A percentile compares a stretch with the other conserved stretches of the same genome.
Evolutionary conservation across 768 basidiomycete species (phyloP).

Genomic region (Auricularia auricula-judae): DNA sequence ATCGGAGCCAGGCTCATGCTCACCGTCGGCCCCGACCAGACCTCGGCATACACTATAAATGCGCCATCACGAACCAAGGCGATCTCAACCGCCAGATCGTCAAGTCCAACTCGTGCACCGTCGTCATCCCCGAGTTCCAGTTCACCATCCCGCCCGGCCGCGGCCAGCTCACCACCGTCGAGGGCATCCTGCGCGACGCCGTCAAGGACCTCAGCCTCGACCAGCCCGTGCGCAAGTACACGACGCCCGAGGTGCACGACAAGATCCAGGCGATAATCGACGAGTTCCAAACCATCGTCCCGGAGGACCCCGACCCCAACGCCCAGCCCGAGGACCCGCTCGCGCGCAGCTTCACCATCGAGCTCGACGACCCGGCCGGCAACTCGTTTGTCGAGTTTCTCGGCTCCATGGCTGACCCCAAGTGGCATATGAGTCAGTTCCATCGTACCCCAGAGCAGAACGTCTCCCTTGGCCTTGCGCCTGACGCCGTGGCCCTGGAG

Average conservation of each 20-base stretch:
- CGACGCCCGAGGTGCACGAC: conserved; percentile 57
- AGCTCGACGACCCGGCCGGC: conserved; percentile 86
- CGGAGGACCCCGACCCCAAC: conserved; percentile 39
- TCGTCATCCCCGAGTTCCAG: conserved; percentile 78
- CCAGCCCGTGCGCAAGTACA: conserved; percentile 73
- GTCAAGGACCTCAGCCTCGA: conserved; percentile 67
- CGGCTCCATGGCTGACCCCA: conserved; percentile 79
- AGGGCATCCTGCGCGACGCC: conserved; percentile 81
- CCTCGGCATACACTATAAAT: conserved; percentile 75
- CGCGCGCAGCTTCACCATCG: conserved; percentile 59
- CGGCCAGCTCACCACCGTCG: conserved; percentile 93
- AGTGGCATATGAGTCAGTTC: conserved; percentile 85
- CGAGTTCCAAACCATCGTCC: conserved; percentile 49
- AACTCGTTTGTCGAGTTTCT: conserved; percentile 94
- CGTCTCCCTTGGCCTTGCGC: conserved; percentile 57
- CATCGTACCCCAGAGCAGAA: conserved; percentile 74
- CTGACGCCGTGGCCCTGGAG: conserved; percentile 26
- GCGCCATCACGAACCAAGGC: conserved; percentile 54
- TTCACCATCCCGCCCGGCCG: conserved; percentile 79
- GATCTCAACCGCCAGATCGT: conserved; percentile 93
- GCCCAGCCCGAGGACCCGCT: conserved; percentile 44
- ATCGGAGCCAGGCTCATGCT: neutral
- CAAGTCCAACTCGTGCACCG: conserved; percentile 72
- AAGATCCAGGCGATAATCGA: conserved; percentile 72
- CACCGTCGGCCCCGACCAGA: conserved; percentile 31